phyloP scores from a whole-genome alignment of 345 rosid genomes.

The Aquilaria sinensis region DNA sequence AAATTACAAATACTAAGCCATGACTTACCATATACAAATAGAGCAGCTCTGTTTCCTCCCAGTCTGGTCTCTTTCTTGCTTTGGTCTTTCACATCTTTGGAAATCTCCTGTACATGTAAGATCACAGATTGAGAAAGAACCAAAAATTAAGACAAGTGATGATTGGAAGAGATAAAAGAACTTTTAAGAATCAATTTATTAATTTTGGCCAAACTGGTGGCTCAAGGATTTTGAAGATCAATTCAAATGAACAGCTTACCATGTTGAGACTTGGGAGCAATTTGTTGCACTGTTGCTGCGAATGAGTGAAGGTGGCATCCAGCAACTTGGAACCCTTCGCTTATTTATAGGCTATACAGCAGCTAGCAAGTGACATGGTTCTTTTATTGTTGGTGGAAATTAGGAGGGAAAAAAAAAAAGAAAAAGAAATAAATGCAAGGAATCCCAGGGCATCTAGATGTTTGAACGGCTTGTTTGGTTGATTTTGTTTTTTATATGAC shows the following conservation, averaged over 20 bases:
- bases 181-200: background rate
- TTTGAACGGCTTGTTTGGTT: conserved; percentile 1
- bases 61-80: conserved; percentile 19
- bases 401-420: background rate
- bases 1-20: background rate
- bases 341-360: background rate
- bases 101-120: conserved; percentile 32
- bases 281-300: background rate
- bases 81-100: conserved; percentile 21
- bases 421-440: conserved; percentile 11
- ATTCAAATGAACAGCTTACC: conserved; percentile 14
- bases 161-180: background rate
- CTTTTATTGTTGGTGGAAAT: conserved; percentile 6
- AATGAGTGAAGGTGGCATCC: background rate
- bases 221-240: no score
- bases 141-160: background rate
- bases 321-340: background rate
- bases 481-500: conserved; percentile 8
- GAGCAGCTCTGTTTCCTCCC: conserved; percentile 43
- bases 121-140: background rate
- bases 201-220: no score
- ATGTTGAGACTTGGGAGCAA: conserved; percentile 13
- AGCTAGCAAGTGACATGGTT: background rate
- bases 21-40: conserved; percentile 43
- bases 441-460: conserved; percentile 17